Conservation (phyloP, 2,329 filamentous ascomycete species). For the Epichloe hybrida region DNA sequence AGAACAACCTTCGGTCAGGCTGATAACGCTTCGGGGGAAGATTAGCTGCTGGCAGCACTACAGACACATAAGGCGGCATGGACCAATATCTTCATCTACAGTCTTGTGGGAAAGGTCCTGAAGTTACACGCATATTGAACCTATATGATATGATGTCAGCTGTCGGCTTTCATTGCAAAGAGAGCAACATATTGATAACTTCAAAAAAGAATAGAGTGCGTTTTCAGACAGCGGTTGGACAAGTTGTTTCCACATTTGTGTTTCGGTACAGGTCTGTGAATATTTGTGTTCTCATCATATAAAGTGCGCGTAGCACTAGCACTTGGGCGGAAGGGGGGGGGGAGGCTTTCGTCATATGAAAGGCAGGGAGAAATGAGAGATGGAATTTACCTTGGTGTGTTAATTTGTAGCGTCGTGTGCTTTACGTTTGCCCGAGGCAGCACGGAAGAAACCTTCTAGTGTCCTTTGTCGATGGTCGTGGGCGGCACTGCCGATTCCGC, state of each 20-base stretch:
- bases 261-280: constrained; percentile 82
- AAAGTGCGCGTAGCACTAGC: constrained; percentile 3
- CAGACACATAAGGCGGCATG: neutral
- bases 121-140: neutral
- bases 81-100: neutral
- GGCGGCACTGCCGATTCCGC: constrained; percentile 66
- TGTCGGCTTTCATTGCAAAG: neutral
- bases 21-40: too few relatives aligned
- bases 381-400: constrained; percentile 25
- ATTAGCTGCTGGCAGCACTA: neutral
- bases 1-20: too few relatives aligned
- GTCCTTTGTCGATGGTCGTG: constrained; percentile 65
- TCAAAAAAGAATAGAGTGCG: constrained; percentile 1
- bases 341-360: neutral
- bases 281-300: constrained; percentile 55
- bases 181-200: neutral
- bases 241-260: constrained; percentile 53
- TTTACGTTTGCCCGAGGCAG: constrained; percentile 6
- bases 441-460: constrained; percentile 64
- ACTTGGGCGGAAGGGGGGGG: neutral
- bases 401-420: neutral
- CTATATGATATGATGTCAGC: constrained; percentile 1
- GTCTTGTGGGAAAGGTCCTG: neutral
- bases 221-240: constrained; percentile 74
- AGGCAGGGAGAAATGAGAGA: neutral